phyloP scores from a whole-genome alignment of 2,329 filamentous ascomycete genomes.

The Davidsoniella virescens region DNA sequence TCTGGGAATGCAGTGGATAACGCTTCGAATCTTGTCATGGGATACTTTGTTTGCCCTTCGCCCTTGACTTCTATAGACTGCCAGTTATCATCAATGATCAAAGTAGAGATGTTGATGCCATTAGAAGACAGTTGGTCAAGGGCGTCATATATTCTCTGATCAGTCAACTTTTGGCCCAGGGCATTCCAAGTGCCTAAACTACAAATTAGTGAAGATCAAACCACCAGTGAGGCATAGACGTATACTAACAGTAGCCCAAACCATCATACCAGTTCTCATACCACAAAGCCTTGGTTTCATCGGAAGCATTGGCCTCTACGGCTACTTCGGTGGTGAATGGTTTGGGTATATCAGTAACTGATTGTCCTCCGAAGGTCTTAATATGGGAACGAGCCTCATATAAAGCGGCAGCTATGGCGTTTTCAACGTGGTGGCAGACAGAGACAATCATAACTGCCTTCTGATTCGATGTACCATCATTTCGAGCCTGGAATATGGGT shows the following conservation, averaged over 20 bases:
- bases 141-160: conserved; percentile 61
- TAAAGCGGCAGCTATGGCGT: conserved; percentile 64
- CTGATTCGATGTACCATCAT: conserved; percentile 44
- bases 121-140: conserved; percentile 54
- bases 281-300: conserved; percentile 47
- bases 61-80: conserved; percentile 49
- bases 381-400: conserved; percentile 59
- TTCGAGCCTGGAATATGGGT: conserved; percentile 33
- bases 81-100: conserved; percentile 98
- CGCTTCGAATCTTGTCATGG: conserved; percentile 77
- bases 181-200: conserved; percentile 71
- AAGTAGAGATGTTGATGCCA: conserved; percentile 60
- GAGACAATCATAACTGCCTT: conserved; percentile 51
- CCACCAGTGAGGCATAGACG: neutral
- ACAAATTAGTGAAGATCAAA: neutral
- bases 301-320: conserved; percentile 16
- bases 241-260: conserved; percentile 62
- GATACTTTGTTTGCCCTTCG: conserved; percentile 36
- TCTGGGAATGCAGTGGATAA: conserved; percentile 62
- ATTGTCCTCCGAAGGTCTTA: conserved; percentile 1
- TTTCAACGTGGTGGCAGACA: conserved; percentile 55
- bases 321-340: neutral
- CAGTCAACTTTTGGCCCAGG: conserved; percentile 66
- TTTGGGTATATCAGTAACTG: neutral
- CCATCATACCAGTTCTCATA: conserved; percentile 83